Evolutionary conservation across 169 alveolate genomes (phyloP), one percentile per base, ranked within the genome.

Genomic region (Haemoproteus tartakovskyi): DNA sequence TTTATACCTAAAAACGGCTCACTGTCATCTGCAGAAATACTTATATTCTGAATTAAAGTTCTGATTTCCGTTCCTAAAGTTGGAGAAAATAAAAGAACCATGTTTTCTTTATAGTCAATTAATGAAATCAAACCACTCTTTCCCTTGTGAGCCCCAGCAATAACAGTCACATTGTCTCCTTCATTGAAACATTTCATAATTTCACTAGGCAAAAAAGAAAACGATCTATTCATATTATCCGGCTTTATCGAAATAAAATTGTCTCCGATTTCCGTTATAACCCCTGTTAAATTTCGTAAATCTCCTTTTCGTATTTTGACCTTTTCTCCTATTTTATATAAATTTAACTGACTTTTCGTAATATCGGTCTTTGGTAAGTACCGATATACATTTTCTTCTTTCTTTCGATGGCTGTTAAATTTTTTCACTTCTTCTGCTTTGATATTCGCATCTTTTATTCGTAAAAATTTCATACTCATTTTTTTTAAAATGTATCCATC

Each of bases 101-200:
- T 67, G 50, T 60, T 85, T 56, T 88, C 88, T 40, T 74, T 81
- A 48, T 70, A 79, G 80, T 88, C 89, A 29, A 88, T 70, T 52
- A 88, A 36, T 1, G 93, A 85, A 12, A 91, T 84, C 1, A 91
- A 56, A 16, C 95, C 95, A 26, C 93, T 85, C 52, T 91, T 91
- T 6, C 94, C 94, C 12, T 86, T 88, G 67, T 91, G 87, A 33
- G 86, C 37, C 2, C 95, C 95, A 46, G 87, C 91, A 36, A 91
- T 85, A 12, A 89, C 87, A 12, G 91, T 70, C 29, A 91, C 95
- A 30, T 89, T 87, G 61, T 91, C 95, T 8, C 95, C 95, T 45
- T 89, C 91, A n/a, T 52, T 86, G 41, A 91, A 87, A 41, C 87
- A 78, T 61, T 91, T 91, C 11, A 90, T 86, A 16, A 87, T 62